These are phyloP conservation scores for Leccinellum luteum DNA, from an alignment of 768 basidiomycete species.

Conservation along the genomic window DNA sequence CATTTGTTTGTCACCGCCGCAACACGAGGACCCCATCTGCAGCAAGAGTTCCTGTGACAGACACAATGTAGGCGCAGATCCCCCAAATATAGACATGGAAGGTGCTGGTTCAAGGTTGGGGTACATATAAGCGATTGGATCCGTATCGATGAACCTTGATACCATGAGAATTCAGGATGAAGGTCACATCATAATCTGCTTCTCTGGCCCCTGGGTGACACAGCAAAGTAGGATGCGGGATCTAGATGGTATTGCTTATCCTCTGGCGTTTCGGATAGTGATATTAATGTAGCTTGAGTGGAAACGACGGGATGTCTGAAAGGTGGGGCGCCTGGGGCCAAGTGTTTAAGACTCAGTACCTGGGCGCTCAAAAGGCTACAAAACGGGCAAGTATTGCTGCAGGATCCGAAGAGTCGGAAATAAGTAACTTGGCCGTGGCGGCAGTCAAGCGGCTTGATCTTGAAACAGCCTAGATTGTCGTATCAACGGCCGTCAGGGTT, in stretches of 20 bases:
- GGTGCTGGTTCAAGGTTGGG: slow-evolving; percentile 7
- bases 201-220: background rate
- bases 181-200: background rate
- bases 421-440: background rate
- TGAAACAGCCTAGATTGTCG: no score
- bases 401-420: background rate
- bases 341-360: no score
- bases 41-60: background rate
- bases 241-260: no score
- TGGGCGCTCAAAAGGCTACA: background rate
- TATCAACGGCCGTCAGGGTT: no score
- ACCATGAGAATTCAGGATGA: slow-evolving; percentile 1
- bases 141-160: slow-evolving; percentile 21
- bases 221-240: background rate
- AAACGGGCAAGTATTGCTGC: background rate
- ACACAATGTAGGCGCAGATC: slow-evolving; percentile 5
- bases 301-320: no score
- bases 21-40: slow-evolving; percentile 4
- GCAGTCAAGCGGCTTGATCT: no score
- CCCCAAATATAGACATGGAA: slow-evolving; percentile 19
- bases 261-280: no score
- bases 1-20: slow-evolving; percentile 2
- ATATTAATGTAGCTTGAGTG: no score
- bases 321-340: no score
- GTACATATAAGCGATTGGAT: background rate